Evolutionary conservation across 805 yeast species (phyloP), one percentile per base, ranked within the genome.

Genomic region (Lachancea quebecensis): DNA sequence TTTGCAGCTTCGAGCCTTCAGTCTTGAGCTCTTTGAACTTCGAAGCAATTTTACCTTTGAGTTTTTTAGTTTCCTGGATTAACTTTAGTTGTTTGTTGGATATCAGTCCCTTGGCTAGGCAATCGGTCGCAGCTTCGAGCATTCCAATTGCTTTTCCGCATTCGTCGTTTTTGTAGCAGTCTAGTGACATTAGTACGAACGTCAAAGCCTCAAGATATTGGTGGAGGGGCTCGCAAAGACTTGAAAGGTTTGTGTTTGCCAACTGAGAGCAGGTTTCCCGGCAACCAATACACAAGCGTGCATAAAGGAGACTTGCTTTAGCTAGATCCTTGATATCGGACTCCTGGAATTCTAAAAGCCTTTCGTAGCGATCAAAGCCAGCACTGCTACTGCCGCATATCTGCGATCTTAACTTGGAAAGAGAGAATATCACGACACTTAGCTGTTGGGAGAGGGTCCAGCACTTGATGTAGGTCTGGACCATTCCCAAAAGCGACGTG

Each of bases 271-370:
- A 45, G 8, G 44, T 16, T 15, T 58, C 55, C 29, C 48, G 43
- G 39, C 65, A 61, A 8, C 67, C 67, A 8, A 60, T 56, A 12
- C 57, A 53, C 28, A 63, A 36, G 38, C 56, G 59, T 1, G 64
- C 53, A 44, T 58, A 59, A 31, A 62, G 50, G n/a, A 50, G 33
- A 37, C 65, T 55, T 7, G 50, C 40, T 11, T 51, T 34, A 9
- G 66, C 51, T 3, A 60, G 39, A n/a, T 54, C 56, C 25, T 50
- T 44, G 18, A 63, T 45, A 44, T 62, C 62, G 18, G 56, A 50
- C n/a, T 56, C 55, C 50, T 56, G 60, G 35, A 63, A 52, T 41
- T 60, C 65, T 32, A 59, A 42, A 11, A 58, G 47, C 25, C 57
- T 59, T 21, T 58, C 59, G 38, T 52, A 55, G 11, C 47, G 50